Conservation (phyloP, 2,329 filamentous ascomycete species). For the Alternaria sp. region DNA sequence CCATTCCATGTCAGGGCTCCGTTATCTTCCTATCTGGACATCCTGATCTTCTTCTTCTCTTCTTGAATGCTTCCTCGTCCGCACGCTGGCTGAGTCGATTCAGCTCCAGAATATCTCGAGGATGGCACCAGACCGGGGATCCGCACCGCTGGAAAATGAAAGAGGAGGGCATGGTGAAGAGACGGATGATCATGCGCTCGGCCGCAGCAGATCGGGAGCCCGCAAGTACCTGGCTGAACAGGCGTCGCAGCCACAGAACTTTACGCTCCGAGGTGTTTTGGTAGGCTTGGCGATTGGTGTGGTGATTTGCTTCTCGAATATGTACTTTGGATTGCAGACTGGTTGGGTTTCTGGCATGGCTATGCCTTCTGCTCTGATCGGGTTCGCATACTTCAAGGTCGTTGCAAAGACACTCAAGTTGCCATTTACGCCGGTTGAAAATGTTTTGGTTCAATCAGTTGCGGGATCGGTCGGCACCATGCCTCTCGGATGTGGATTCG, state of each 20-base stretch:
- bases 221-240: conserved; percentile 38
- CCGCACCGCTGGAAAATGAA: conserved; percentile 29
- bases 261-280: conserved; percentile 81
- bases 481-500: conserved; percentile 94
- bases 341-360: conserved; percentile 89
- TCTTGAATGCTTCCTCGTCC: neutral
- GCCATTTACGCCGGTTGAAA: conserved; percentile 93
- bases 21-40: conserved; percentile 16
- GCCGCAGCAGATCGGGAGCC: conserved; percentile 27
- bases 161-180: conserved; percentile 30
- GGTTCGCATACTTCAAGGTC: conserved; percentile 90
- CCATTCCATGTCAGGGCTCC: conserved; percentile 20
- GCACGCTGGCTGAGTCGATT: conserved; percentile 31
- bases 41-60: conserved; percentile 1
- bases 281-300: conserved; percentile 86
- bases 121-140: conserved; percentile 50
- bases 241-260: conserved; percentile 67
- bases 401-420: conserved; percentile 75
- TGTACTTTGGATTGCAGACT: conserved; percentile 98
- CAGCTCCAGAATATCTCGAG: conserved; percentile 29
- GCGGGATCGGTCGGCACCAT: conserved; percentile 96
- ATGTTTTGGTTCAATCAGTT: conserved; percentile 95
- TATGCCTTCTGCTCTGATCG: conserved; percentile 93
- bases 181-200: conserved; percentile 22
- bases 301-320: conserved; percentile 94